These are phyloP conservation scores for Populus ilicifolia DNA, from an alignment of 345 rosid species.

Conservation along the genomic window DNA sequence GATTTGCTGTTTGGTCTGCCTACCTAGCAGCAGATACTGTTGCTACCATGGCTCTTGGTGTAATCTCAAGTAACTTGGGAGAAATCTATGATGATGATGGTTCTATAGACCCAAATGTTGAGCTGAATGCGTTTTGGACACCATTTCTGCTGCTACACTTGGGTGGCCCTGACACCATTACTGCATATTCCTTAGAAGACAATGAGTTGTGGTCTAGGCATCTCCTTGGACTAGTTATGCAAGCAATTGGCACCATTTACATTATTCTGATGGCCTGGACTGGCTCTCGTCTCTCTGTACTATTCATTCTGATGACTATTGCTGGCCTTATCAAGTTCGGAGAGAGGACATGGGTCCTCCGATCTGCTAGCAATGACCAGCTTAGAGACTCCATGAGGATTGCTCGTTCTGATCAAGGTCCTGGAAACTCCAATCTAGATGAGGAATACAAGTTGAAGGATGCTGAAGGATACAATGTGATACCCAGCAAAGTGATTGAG, in stretches of 20 bases:
- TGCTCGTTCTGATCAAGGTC: slow-evolving; percentile 3
- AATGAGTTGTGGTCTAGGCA: slow-evolving; percentile 18
- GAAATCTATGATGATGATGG: not conserved
- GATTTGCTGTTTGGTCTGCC: slow-evolving; percentile 8
- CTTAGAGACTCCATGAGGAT: not conserved
- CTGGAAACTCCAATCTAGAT: not conserved
- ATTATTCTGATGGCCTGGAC: not conserved
- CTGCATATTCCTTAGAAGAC: slow-evolving; percentile 16
- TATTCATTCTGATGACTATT: not conserved
- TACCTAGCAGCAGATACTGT: slow-evolving; percentile 9
- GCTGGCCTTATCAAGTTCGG: slow-evolving; percentile 14
- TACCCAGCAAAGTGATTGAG: slow-evolving; percentile 3
- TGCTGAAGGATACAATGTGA: slow-evolving; percentile 8
- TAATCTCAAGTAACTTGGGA: slow-evolving; percentile 12
- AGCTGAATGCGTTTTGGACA: slow-evolving; percentile 15
- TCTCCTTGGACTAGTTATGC: slow-evolving; percentile 10
- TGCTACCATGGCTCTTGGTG: slow-evolving; percentile 6
- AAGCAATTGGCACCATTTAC: not conserved
- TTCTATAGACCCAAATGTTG: not conserved
- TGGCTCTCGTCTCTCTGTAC: not conserved
- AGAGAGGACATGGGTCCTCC: slow-evolving; percentile 10
- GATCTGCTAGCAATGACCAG: slow-evolving; percentile 5
- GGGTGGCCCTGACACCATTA: slow-evolving; percentile 19
- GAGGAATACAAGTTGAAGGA: slow-evolving; percentile 1
- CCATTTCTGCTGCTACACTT: slow-evolving; percentile 16